Percentiles rank a stretch among this genome's conserved stretches.
These are phyloP conservation scores for Pyrenophora graminea DNA, from an alignment of 2,329 filamentous ascomycete genomes.

Conservation along the genomic window DNA sequence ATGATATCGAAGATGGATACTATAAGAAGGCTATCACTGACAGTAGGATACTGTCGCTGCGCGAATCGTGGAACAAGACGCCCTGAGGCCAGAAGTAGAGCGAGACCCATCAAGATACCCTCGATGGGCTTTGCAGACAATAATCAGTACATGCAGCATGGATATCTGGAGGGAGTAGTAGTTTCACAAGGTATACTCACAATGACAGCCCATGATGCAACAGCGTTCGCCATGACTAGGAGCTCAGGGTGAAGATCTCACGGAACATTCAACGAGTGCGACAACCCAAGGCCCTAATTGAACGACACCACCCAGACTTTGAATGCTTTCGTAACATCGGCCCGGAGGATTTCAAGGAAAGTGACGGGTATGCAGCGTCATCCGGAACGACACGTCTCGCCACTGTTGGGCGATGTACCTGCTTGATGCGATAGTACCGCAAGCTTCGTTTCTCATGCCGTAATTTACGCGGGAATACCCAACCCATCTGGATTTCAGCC, in stretches of 20 bases:
- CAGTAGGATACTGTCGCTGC: conserved; percentile 18
- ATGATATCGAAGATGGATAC: conserved; percentile 22
- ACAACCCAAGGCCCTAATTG: neutral
- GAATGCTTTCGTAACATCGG: neutral
- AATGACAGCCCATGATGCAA: conserved; percentile 16
- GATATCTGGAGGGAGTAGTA: neutral
- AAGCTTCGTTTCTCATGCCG: neutral
- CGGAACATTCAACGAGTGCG: neutral
- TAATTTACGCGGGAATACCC: conserved; percentile 5
- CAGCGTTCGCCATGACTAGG: conserved; percentile 9
- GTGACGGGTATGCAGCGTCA: neutral
- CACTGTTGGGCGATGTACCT: conserved; percentile 2
- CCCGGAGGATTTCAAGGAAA: neutral
- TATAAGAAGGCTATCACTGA: conserved; percentile 24
- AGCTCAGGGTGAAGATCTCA: neutral
- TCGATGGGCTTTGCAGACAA: conserved; percentile 17
- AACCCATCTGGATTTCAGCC: neutral
- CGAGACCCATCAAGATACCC: conserved; percentile 13
- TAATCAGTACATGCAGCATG: conserved; percentile 1
- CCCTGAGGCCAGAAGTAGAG: conserved; percentile 20
- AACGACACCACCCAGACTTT: neutral
- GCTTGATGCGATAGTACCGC: conserved; percentile 3
- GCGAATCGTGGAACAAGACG: conserved; percentile 22
- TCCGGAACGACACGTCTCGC: conserved; percentile 1
- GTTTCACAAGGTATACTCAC: conserved; percentile 5